These are phyloP conservation scores for Fonsecaea pugnacius DNA, from an alignment of 2,329 filamentous ascomycete genomes.

Conservation along the genomic window DNA sequence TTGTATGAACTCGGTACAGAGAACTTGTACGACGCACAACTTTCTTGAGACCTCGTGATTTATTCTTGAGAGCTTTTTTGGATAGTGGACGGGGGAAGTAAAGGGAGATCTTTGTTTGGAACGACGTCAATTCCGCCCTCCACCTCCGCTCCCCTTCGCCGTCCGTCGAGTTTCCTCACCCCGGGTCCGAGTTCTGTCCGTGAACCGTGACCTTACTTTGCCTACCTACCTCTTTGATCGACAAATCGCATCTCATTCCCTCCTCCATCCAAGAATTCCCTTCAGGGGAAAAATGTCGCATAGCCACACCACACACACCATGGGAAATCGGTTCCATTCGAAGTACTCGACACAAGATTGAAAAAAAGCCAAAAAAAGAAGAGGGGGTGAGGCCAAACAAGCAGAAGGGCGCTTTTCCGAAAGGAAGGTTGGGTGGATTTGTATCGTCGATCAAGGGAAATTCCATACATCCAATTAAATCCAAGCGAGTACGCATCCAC, in stretches of 20 bases:
- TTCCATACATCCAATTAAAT: background rate
- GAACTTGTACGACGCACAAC: background rate
- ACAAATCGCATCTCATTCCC: background rate
- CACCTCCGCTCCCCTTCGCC: background rate
- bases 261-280: background rate
- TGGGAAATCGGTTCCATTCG: background rate
- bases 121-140: background rate
- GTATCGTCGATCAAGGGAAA: conserved; percentile 5
- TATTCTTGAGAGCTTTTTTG: no score
- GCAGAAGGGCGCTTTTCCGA: no score
- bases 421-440: background rate
- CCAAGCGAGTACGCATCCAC: conserved; percentile 1
- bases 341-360: background rate
- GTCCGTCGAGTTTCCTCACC: no score
- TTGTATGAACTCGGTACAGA: background rate
- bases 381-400: background rate
- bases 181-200: conserved; percentile 10
- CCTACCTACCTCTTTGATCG: background rate
- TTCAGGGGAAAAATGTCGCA: background rate
- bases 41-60: conserved; percentile 8
- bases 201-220: background rate
- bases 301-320: no score
- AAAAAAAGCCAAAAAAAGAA: background rate
- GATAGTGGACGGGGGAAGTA: no score
- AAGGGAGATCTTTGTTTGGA: background rate